phyloP scores from a whole-genome alignment of 78 protist genomes.

The Planoprotostelium fungivorum region DNA sequence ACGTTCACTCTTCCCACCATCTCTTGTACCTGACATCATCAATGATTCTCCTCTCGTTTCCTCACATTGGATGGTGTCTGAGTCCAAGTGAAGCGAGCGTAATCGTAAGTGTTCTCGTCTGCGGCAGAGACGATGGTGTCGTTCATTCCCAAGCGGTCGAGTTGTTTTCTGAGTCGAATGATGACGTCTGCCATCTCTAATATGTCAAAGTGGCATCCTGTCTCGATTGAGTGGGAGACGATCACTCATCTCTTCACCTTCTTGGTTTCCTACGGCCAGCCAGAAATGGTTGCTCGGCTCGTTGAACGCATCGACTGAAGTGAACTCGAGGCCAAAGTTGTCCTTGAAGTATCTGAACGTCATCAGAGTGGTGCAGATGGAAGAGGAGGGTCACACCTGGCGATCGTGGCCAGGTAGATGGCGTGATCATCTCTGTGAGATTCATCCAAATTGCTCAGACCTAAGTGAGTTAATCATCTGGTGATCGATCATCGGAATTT shows the following conservation, averaged over 20 bases:
- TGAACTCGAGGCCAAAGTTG: background rate
- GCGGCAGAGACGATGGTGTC: background rate
- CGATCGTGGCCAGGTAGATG: conserved; percentile 10
- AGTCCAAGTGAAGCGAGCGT: background rate
- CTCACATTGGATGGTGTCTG: no score
- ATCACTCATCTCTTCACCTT: background rate
- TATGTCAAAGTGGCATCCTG: background rate
- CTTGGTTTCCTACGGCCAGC: conserved; percentile 8
- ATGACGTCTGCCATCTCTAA: background rate
- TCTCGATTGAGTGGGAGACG: background rate
- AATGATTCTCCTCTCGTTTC: background rate
- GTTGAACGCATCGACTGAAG: background rate
- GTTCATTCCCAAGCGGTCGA: background rate
- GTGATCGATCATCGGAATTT: background rate
- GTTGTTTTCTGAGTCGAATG: background rate
- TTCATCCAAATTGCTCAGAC: no score
- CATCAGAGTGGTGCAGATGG: no score
- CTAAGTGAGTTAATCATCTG: background rate
- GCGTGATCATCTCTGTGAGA: background rate
- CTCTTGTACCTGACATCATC: background rate
- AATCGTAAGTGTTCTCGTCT: conserved; percentile 1
- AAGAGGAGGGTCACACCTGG: background rate
- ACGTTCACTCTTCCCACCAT: background rate
- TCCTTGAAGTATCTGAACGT: background rate
- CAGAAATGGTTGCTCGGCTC: background rate